Base-by-base conservation (phyloP, 179 eudicot genomes). In the Heliamphora pulchella region DNA sequence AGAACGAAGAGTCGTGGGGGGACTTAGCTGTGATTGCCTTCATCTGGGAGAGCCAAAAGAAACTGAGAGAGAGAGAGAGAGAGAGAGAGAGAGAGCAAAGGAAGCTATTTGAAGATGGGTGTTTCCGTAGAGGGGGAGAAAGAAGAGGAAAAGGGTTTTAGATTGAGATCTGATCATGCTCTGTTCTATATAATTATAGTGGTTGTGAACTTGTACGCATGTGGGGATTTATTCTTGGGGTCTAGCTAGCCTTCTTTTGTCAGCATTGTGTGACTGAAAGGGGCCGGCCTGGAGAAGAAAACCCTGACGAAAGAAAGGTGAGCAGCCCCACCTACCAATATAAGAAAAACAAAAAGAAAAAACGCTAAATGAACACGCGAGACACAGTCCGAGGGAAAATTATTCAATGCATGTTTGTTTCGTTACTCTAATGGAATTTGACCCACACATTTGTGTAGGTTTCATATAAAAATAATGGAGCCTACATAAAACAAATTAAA, bases 21-120 rank as follows among this genome's bases (percentile, higher is more conserved):
- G 86, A 79, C 67, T 83, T 90, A 5, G 90, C 86, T 88, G 89
- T 91, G 88, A 92, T 91, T 63, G 97, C 86, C 86, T 84, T 93
- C 97, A 93, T 90, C 17, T 41, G 68, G 18, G 51, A 55, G 14
- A 61, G 4, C 51, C 62, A 39, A 10, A 73, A 46, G 2, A 44
- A 53, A 73, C 82, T 63, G 18, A 71, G n/a, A n/a, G n/a, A n/a
- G n/a, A n/a, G n/a, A n/a, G n/a, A n/a, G n/a, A n/a, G n/a, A n/a
- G n/a, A n/a, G n/a, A n/a, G n/a, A n/a, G n/a, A n/a, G n/a, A n/a
- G n/a, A n/a, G 74, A 71, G 55, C 18, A 47, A 39, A n/a, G 74
- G 9, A 2, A 50, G 9, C 64, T 5, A 10, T 48, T 62, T 0
- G 20, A 73, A 68, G 62, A 48, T 64, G 20, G 66, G 54, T 69